Evolutionary conservation across 208 protist genomes (phyloP), one percentile per base, ranked within the genome.

Genomic region (Trichomonas vaginalis): DNA sequence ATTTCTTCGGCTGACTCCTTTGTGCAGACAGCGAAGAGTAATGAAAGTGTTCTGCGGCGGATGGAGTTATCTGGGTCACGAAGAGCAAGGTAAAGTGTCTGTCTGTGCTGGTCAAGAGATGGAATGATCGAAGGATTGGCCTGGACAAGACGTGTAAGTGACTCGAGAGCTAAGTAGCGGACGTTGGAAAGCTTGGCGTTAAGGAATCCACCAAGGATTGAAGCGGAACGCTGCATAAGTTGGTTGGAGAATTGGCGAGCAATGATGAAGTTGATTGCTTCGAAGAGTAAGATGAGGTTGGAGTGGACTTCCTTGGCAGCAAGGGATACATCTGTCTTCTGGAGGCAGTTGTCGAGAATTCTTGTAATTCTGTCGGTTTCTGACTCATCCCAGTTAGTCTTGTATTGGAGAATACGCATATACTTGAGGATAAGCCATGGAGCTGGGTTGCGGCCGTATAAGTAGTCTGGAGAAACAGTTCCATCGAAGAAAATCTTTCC

Each of bases 21-120:
- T 96, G 99, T 98, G 97, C 99, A 99, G 97, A 99, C 98, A 80
- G 97, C 97, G 96, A 99, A 99, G 14, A 99, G 96, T 39, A 99
- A 97, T 96, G 99, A 98, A 9, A 99, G 97, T 35, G 99, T 99
- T 95, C 99, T 98, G 45, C 98, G 97, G 40, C 99, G 98, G 95
- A 99, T 99, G 40, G 98, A 99, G 70, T 99, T 98, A 97, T 99
- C 99, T 32, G 97, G 87, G 96, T 99, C 98, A 96, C 96, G 96
- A 37, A 97, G 95, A 32, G 95, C 62, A 80, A 97, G 32, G 83
- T 97, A 96, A 21, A 96, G 96, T 21, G 92, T 90, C 95, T 96
- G 92, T 0, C 37, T 48, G 61, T 97, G 96, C 90, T 96, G 79
- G 62, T 96, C 95, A 42, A 97, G 56, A 14, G 62, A 86, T 48